These are phyloP conservation scores for Torrubiella hemipterigena DNA, from an alignment of 2,329 filamentous ascomycete genomes.

Conservation along the genomic window DNA sequence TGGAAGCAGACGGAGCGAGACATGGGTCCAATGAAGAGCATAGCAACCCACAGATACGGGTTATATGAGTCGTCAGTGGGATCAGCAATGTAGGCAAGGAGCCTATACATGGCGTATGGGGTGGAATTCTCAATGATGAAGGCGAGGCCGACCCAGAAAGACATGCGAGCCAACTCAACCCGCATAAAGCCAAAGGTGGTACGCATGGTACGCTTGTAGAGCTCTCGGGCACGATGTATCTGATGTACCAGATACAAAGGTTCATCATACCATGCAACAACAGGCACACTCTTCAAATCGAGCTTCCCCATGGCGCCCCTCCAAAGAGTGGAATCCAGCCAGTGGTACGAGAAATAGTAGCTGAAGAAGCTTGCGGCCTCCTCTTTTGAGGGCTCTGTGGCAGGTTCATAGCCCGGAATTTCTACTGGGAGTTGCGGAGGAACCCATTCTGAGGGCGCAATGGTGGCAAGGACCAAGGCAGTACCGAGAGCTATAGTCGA, in stretches of 20 bases:
- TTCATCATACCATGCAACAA: slow-evolving; percentile 43
- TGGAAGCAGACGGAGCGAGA: slow-evolving; percentile 38
- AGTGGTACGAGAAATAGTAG: slow-evolving; percentile 34
- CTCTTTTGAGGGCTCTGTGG: slow-evolving; percentile 31
- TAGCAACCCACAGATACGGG: slow-evolving; percentile 40
- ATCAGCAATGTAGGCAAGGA: slow-evolving; percentile 37
- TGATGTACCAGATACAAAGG: slow-evolving; percentile 32
- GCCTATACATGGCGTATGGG: slow-evolving; percentile 40
- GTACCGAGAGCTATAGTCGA: slow-evolving; percentile 23
- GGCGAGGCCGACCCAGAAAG: slow-evolving; percentile 22
- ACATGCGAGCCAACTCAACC: slow-evolving; percentile 31
- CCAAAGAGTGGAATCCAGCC: slow-evolving; percentile 15
- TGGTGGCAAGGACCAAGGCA: slow-evolving; percentile 25
- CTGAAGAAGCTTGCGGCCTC: slow-evolving; percentile 42
- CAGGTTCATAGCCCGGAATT: slow-evolving; percentile 22
- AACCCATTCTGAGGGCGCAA: slow-evolving; percentile 38
- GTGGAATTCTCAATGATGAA: slow-evolving; percentile 36
- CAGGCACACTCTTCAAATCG: slow-evolving; percentile 34
- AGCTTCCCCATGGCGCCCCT: slow-evolving; percentile 31
- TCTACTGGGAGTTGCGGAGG: slow-evolving; percentile 27
- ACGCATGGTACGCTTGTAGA: slow-evolving; percentile 29
- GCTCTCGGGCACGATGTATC: slow-evolving; percentile 29
- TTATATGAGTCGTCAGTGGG: slow-evolving; percentile 30
- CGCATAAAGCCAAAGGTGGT: slow-evolving; percentile 32
- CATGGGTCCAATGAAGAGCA: slow-evolving; percentile 39